Evolutionary conservation across 805 yeast genomes (phyloP), one percentile per base, ranked within the genome.

Genomic region (Candida adriatica): DNA sequence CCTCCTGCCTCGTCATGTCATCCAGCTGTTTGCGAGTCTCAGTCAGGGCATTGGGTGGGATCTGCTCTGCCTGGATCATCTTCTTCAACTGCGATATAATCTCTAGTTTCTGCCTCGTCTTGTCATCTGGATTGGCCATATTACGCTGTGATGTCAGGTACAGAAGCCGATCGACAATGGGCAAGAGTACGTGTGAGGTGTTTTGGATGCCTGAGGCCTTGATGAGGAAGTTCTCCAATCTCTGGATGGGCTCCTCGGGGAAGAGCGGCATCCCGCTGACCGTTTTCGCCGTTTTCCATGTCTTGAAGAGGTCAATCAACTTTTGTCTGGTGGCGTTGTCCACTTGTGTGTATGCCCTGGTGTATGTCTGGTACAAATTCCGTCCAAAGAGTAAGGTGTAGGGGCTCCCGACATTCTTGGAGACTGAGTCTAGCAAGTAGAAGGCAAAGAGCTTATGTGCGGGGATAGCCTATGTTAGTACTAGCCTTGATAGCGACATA

Each of bases 381-480:
- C 74, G 66, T 31, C 88, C 79, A 53, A 92, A 75, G 31, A 83
- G 55, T 6, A 76, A 66, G n/a, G 86, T 83, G 55, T 90, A 92
- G 2, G 97, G 96, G 39, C 78, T 70, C 7, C 96, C 96, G 19
- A 85, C 79, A 48, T 79, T 84, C 56, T 92, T 92, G 59, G 90
- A 82, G 29, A 92, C 82, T 13, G 96, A 87, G 56, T 92, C 97
- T 34, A 92, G 59, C 27, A 90, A 66, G 52, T 90, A 92, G 38
- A 92, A 66, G 4, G 92, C 76, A 46, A 73, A 92, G 29, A 92
- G 66, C 57, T 92, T 92, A 43, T 84, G 88, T 9, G 73, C 69
- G 2, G 96, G 96, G 3, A 83, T 71, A 48, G 92, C 77, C 54
- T 56, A 26, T 29, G 45, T 38, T 37, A 41, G 42, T 34, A 29